Evolutionary conservation across 805 yeast species (phyloP), one percentile per base, ranked within the genome.

Genomic region (Kodamaea sagamina): DNA sequence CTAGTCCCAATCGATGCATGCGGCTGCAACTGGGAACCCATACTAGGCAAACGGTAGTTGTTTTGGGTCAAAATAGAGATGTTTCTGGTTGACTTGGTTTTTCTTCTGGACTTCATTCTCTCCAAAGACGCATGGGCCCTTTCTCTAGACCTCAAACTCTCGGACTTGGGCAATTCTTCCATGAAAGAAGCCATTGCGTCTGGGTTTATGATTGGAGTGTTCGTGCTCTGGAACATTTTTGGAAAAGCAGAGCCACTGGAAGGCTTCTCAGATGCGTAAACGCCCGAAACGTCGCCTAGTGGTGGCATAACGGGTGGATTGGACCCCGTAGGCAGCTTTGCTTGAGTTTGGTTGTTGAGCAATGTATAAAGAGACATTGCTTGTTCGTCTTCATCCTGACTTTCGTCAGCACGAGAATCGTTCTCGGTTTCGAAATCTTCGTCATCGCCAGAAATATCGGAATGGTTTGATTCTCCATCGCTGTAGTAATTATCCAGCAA

Each of bases 351-450:
- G 34, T 55, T 47, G 34, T 68, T 67, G 54, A 81, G 57, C 0
- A 83, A 76, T 0, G 84, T 75, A 53, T 81, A 82, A 16, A 81
- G 58, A 0, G 86, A 80, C 86, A 82, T 81, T 0, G 81, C 83
- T 9, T 79, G 78, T 51, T 82, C 87, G 57, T 82, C 86, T 53
- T 82, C 88, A 44, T 62, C 62, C 46, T 72, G 76, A 47, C 71
- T 66, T 35, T 67, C 75, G 3, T 46, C 43, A 8, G 54, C 66
- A 6, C 52, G 57, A 1, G 53, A 52, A 12, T 39, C 48, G 17
- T 32, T 26, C 10, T 37, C 44, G 8, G 31, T 36, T 18, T 39
- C 37, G 16, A 15, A 35, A 9, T 37, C 38, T 5, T 39, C 46
- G 10, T 26, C 35, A 11, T 16, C 41, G n/a, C 12, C 36, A 6